Conservation (phyloP, 2,329 filamentous ascomycete genomes). For the Talaromyces sp. region DNA sequence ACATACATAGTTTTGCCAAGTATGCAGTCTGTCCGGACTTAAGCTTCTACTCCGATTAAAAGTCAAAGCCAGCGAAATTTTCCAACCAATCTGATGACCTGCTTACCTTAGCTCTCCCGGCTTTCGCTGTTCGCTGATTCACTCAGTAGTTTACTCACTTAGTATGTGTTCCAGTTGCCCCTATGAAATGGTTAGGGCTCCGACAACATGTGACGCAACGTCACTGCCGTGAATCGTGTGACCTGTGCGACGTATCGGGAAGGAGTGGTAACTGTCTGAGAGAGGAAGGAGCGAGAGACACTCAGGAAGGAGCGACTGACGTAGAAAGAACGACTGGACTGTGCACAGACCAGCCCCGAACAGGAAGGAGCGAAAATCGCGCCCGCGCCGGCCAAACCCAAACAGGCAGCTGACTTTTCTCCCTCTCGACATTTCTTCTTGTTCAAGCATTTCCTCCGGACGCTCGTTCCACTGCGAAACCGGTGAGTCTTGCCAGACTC, state of each 20-base stretch:
- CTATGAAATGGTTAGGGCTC: neutral
- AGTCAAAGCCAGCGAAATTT: neutral
- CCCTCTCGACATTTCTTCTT: neutral
- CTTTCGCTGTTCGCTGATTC: neutral
- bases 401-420: constrained; percentile 11
- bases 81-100: neutral
- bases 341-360: neutral
- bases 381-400: neutral
- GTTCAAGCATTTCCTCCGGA: constrained; percentile 7
- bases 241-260: neutral
- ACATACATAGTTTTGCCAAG: neutral
- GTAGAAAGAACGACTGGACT: neutral
- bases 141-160: too few relatives aligned
- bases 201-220: neutral
- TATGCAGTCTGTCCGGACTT: neutral
- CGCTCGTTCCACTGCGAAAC: constrained; percentile 6
- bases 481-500: neutral
- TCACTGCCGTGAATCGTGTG: neutral
- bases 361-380: neutral
- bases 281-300: neutral
- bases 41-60: neutral
- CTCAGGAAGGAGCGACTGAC: neutral
- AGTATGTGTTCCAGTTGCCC: neutral
- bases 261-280: neutral
- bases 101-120: neutral